Evolutionary conservation across 2,329 filamentous ascomycete genomes (phyloP).

Genomic region (Claviceps pazoutovae): DNA sequence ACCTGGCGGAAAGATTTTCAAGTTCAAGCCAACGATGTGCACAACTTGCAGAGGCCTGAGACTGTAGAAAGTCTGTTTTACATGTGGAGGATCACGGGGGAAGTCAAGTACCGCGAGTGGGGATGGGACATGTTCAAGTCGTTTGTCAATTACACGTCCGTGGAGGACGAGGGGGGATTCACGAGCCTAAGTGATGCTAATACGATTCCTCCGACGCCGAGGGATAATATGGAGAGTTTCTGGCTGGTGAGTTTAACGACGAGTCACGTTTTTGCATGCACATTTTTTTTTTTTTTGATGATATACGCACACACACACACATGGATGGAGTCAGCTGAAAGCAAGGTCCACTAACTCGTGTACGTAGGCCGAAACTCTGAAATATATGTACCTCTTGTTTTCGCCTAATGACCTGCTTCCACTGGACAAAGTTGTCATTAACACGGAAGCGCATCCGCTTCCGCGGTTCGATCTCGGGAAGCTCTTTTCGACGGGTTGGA

Average conservation of each 20-base stretch:
- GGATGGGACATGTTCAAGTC: constrained; percentile 97
- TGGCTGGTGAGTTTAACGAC: constrained; percentile 58
- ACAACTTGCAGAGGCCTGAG: constrained; percentile 91
- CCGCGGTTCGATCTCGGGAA: constrained; percentile 73
- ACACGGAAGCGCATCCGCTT: constrained; percentile 88
- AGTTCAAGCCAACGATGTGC: constrained; percentile 68
- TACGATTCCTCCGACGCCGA: constrained; percentile 48
- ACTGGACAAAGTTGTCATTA: constrained; percentile 77
- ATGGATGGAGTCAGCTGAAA: neutral
- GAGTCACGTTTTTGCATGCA: neutral
- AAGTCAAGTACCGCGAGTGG: constrained; percentile 82
- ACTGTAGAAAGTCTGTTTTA: constrained; percentile 95
- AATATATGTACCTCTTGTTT: constrained; percentile 95
- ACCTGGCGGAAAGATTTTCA: constrained; percentile 65
- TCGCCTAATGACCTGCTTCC: constrained; percentile 70
- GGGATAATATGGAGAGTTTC: constrained; percentile 98
- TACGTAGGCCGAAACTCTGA: constrained; percentile 75
- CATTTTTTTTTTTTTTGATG: no score
- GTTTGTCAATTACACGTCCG: constrained; percentile 74
- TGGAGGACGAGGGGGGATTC: constrained; percentile 67
- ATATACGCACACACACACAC: no score
- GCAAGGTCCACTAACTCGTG: neutral
- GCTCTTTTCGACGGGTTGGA: constrained; percentile 70
- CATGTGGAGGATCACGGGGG: constrained; percentile 96
- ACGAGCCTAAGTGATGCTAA: constrained; percentile 68